A percentile compares a stretch with the other conserved stretches of the same genome.
phyloP scores from a whole-genome alignment of 208 protist genomes.

The Leishmania major region DNA sequence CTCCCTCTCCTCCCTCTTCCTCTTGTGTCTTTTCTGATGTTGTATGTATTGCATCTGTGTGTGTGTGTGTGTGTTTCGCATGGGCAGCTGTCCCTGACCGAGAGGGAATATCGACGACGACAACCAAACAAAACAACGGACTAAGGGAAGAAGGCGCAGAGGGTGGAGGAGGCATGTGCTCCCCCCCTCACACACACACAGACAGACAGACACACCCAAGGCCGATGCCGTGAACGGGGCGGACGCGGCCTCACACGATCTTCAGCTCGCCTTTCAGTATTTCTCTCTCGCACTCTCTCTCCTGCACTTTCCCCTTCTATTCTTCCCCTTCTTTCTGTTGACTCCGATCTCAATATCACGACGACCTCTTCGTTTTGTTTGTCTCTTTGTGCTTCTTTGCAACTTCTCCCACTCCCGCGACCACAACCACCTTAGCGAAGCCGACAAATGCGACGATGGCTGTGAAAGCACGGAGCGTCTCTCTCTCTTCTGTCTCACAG shows the following conservation, averaged over 20 bases:
- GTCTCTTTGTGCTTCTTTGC: no score
- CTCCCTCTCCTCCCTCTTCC: neutral
- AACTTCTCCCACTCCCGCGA: neutral
- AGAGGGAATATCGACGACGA: neutral
- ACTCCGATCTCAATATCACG: neutral
- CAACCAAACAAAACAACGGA: neutral
- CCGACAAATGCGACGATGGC: neutral
- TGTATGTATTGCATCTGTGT: neutral
- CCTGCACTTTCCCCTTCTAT: neutral
- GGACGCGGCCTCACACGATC: neutral
- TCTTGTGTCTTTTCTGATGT: neutral
- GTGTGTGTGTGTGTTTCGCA: neutral
- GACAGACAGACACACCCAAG: neutral
- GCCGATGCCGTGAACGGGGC: neutral
- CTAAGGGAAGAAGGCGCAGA: neutral
- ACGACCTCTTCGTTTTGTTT: neutral
- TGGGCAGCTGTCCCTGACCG: neutral
- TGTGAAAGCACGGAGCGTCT: neutral
- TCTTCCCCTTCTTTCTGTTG: neutral
- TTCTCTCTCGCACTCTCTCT: neutral
- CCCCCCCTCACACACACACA: neutral
- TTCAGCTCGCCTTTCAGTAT: neutral
- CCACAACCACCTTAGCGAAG: neutral
- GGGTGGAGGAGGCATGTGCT: neutral
- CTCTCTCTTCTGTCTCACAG: neutral